phyloP scores from a whole-genome alignment of 2,329 filamentous ascomycete species.

The Monosporascus sp. region DNA sequence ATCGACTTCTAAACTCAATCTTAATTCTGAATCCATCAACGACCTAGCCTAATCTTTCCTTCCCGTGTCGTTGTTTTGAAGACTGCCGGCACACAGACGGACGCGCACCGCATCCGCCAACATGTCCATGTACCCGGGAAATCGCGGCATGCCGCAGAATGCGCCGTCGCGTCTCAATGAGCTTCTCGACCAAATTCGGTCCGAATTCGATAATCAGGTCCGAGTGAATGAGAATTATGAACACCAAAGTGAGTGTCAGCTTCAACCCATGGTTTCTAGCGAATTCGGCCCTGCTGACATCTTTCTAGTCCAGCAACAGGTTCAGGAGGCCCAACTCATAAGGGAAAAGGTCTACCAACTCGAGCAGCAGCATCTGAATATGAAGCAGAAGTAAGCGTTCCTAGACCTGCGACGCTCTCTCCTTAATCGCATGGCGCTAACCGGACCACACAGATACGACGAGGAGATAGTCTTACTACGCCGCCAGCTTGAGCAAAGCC shows the following conservation, averaged over 20 bases:
- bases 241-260: conserved; percentile 72
- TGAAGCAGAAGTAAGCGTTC: conserved; percentile 79
- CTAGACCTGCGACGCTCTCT: background rate
- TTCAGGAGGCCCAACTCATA: conserved; percentile 92
- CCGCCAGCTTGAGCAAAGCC: conserved; percentile 76
- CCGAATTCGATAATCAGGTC: conserved; percentile 83
- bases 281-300: conserved; percentile 14
- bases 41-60: no score
- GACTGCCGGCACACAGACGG: background rate
- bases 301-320: conserved; percentile 72
- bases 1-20: no score
- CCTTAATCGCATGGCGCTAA: background rate
- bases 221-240: conserved; percentile 83
- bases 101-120: conserved; percentile 1
- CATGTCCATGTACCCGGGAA: conserved; percentile 77
- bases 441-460: conserved; percentile 65
- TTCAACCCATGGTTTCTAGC: conserved; percentile 1
- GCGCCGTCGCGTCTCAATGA: conserved; percentile 70
- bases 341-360: conserved; percentile 89
- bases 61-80: no score
- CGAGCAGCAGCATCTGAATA: conserved; percentile 79
- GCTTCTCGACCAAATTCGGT: conserved; percentile 83
- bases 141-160: conserved; percentile 69
- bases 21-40: no score
- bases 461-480: conserved; percentile 82